Evolutionary conservation across 805 yeast genomes (phyloP).

Genomic region (Candida awuae): DNA sequence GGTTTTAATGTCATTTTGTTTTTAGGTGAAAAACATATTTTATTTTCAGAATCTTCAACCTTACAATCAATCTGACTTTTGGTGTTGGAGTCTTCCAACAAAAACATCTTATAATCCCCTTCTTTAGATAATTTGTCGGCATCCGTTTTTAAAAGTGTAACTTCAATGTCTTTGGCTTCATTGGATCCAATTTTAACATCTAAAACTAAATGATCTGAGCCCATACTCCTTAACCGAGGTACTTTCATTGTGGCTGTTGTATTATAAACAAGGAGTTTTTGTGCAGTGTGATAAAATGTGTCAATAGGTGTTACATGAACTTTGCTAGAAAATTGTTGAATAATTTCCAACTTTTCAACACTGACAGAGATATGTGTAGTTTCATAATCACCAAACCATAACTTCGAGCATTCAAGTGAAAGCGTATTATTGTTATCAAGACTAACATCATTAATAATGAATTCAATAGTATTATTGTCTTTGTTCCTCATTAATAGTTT

Average conservation of each 20-base stretch:
- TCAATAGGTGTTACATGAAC: slow-evolving; percentile 7
- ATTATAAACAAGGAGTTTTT: slow-evolving; percentile 10
- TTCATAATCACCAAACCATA: slow-evolving; percentile 19
- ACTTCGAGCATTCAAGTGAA: slow-evolving; percentile 14
- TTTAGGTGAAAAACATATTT: too few relatives aligned
- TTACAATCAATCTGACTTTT: too few relatives aligned
- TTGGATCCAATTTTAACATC: slow-evolving; percentile 18
- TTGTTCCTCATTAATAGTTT: slow-evolving; percentile 11
- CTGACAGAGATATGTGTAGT: slow-evolving; percentile 15
- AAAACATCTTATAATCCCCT: slow-evolving; percentile 11
- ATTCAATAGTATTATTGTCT: slow-evolving; percentile 13
- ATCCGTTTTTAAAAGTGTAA: slow-evolving; percentile 24
- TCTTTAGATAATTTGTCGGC: slow-evolving; percentile 22
- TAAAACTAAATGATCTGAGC: slow-evolving; percentile 23
- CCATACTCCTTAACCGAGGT: slow-evolving; percentile 20
- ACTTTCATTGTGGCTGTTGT: slow-evolving; percentile 17
- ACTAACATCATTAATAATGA: slow-evolving; percentile 9
- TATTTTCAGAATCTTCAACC: not conserved
- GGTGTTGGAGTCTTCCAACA: too few relatives aligned
- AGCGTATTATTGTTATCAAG: slow-evolving; percentile 11
- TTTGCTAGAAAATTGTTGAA: slow-evolving; percentile 6
- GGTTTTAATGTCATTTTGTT: slow-evolving; percentile 3
- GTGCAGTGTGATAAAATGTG: slow-evolving; percentile 8
- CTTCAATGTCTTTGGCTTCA: slow-evolving; percentile 10
- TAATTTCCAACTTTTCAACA: slow-evolving; percentile 19